Base-by-base conservation (phyloP, 129 eudicot species). In the Solidago caesia region DNA sequence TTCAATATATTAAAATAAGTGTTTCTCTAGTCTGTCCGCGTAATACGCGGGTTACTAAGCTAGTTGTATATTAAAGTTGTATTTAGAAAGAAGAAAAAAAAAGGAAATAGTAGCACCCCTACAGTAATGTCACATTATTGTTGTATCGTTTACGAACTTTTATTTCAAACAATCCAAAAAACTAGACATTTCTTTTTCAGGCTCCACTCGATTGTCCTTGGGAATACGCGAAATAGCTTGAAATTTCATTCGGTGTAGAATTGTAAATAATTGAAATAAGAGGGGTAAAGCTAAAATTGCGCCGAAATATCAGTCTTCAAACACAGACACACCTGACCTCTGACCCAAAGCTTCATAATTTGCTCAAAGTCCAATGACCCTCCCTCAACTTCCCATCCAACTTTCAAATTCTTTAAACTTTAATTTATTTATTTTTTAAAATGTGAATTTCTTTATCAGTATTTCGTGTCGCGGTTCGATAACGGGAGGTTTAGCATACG, bases 261-360 rank as follows among this genome's bases (percentile, higher is more conserved):
- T 47, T 41, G 81, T 77, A 69, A 77, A 59, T 77, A 69, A 58
- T 2, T 8, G 25, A 10, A 69, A 68, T 45, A 4, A 6, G 21
- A 60, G 49, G 81, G 81, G 75, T 59, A 77, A 77, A 77, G 70
- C 64, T 33, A 62, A 69, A 69, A 68, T 68, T 77, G 81, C 75
- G 75, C 75, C 81, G 81, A 69, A 77, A 68, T 77, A 43, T 70
- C 75, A 59, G 75, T 70, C 80, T 76, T 67, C 75, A 55, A 16
- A 29, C 3, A 39, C 70, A 21, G 21, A 65, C 12, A 39, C 59
- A 58, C 13, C 68, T 46, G 70, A 57, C 63, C 61, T 67, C 81
- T 68, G 75, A 60, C 44, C 62, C 25, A 6, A 59, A 57, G 43
- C 33, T 68, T 53, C 2, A 0, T 1, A 33, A 33, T 33, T 68